Base-by-base conservation (phyloP, 495 filamentous ascomycete genomes). In the Usnea hakonensis region DNA sequence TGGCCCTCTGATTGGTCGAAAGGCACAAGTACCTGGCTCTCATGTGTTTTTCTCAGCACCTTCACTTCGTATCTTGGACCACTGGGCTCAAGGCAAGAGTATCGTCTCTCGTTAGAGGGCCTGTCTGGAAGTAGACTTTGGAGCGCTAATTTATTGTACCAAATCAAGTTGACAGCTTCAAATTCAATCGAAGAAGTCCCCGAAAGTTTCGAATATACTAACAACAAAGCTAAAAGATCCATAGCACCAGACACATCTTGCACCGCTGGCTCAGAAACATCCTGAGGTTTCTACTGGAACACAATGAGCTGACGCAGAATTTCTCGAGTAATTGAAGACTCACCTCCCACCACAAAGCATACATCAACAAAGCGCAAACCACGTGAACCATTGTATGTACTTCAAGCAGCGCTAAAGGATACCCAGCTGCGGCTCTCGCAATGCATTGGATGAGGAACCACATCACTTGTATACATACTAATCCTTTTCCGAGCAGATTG, bases 301-400 rank as follows among this genome's bases (percentile, higher is more conserved):
- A 23, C 9, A 2, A 23, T 40, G 13, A 58, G 60, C 36, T 37
- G 23, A 56, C 0, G 2, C 19, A n/a, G 41, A 13, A 0, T 6
- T 50, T 2, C 11, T 17, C n/a, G 10, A 6, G 37, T 0, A 28
- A 10, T 17, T 2, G 36, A 17, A 56, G 7, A 55, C 60, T 23
- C 2, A 62, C 48, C 17, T 62, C 54, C 50, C 44, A 62, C 64
- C 63, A 60, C 14, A 63, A 17, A 5, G 43, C 23, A 52, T 76
- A 77, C 41, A 75, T 59, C 5, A 65, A 11, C 5, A 77, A 26
- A 26, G 74, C 73, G 50, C 73, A 76, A 9, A 71, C 5, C 19
- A 75, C 72, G 61, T 77, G 74, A 0, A 70, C 69, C 38, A 76
- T 63, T 2, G 69, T 74, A 61, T 76, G 72, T 7, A 77, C 32